Conservation (phyloP, 495 filamentous ascomycete species). For the Penicillium egyptiacum region DNA sequence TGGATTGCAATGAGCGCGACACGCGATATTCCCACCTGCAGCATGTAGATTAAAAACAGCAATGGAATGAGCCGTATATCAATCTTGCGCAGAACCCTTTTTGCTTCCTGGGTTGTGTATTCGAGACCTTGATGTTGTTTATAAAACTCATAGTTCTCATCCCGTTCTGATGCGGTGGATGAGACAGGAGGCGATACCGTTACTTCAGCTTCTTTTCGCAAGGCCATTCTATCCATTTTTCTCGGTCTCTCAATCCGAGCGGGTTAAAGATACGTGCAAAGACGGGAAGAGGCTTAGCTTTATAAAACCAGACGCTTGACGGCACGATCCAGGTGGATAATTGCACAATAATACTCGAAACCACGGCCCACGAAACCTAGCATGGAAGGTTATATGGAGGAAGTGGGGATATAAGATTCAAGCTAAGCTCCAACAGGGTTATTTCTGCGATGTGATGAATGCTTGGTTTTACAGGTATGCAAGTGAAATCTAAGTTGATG, state of each 20-base stretch:
- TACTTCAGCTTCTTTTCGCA: conserved; percentile 20
- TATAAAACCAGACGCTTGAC: not conserved
- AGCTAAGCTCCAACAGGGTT: not conserved
- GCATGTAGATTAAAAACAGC: conserved; percentile 55
- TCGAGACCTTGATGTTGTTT: conserved; percentile 23
- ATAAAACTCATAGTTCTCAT: conserved; percentile 31
- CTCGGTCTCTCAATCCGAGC: too few species aligned
- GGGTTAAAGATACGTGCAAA: not conserved
- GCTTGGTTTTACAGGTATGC: not conserved
- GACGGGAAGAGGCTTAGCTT: not conserved
- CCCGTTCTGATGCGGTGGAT: conserved; percentile 18
- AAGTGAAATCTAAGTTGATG: not conserved
- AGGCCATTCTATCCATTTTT: not conserved
- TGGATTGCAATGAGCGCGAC: not conserved
- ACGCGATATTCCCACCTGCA: conserved; percentile 25
- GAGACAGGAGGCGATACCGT: conserved; percentile 11
- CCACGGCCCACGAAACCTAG: not conserved
- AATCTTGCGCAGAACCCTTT: conserved; percentile 53
- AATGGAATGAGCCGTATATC: conserved; percentile 56
- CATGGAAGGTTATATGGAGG: not conserved
- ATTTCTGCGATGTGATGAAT: not conserved
- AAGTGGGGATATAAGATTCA: conserved; percentile 5
- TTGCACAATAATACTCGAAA: conserved; percentile 1
- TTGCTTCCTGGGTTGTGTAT: conserved; percentile 49
- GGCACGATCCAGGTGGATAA: conserved; percentile 1